Conservation (phyloP, 371 early-diverging fungal species). For the Syncephalis fuscata region DNA sequence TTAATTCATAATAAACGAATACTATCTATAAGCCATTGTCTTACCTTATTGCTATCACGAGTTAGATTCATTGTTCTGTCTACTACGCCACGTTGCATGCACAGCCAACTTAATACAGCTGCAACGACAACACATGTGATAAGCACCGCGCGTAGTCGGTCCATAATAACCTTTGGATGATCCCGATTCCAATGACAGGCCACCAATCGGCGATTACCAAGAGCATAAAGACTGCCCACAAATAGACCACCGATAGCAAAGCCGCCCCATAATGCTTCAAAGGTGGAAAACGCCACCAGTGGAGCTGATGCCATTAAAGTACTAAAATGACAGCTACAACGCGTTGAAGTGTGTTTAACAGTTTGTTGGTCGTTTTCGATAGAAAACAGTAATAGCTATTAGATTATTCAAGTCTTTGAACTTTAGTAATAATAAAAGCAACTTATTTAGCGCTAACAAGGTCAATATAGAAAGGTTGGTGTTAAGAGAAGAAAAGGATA, state of each 20-base stretch:
- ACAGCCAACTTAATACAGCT: background rate
- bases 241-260: background rate
- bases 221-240: constrained; percentile 2
- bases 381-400: too few species aligned
- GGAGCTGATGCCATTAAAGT: background rate
- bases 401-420: too few species aligned
- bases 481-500: too few species aligned
- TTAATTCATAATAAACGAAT: background rate
- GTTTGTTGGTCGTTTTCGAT: too few species aligned
- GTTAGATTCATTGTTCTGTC: background rate
- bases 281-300: background rate
- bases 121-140: background rate
- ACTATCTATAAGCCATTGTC: background rate
- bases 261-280: background rate
- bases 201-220: background rate
- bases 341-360: too few species aligned
- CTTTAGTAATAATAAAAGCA: too few species aligned
- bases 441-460: too few species aligned
- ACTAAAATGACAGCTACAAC: too few species aligned
- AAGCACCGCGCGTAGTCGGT: background rate
- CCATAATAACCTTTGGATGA: background rate
- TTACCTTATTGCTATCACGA: background rate
- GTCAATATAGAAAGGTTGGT: too few species aligned
- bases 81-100: background rate
- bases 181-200: background rate